Base-by-base conservation (phyloP, 2,329 filamentous ascomycete genomes). In the Sclerotinia borealis region DNA sequence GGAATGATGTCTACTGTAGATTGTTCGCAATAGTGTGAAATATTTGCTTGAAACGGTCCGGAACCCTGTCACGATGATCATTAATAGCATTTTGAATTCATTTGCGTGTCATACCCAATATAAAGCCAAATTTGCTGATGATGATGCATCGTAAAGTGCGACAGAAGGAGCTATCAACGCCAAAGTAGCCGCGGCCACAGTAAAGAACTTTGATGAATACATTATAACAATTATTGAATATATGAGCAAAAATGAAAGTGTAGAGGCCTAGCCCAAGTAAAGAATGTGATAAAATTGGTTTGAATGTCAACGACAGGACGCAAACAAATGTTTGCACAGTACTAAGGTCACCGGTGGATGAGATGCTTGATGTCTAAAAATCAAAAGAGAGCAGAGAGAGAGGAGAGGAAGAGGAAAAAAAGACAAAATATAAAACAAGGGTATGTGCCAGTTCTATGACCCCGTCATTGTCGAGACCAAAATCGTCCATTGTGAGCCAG, bases 1-100 rank as follows among this genome's bases (percentile, higher is more conserved):
- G 78, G 72, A 64, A 80, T 79, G 17, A 79, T 73, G 62, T 80
- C 78, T 55, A 79, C 74, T 29, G 69, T 71, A 1, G 75, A 67
- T 50, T 77, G 72, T 34, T 76, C 70, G 67, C 77, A 80, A 65
- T 77, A 78, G 4, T 71, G 67, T n/a, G 69, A 66, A 29, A 80
- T 71, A n/a, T 69, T 66, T 22, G 69, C 62, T 66, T 79, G 77
- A 59, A 74, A 70, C 2, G 74, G 69, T 59, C 77, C 78, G 73
- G 77, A 74, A 37, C 78, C 78, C 77, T 79, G 61, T 22, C 13
- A 29, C 37, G 37, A 60, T 36, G 34, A 45, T 68, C 37, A 67
- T 61, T 39, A 34, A 41, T 15, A 43, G 27, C 22, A 31, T 10
- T 15, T 31, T 13, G 39, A 15, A 45, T 34, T 2, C 45, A 17